Conservation (phyloP, 306 rosid species). For the Lagenaria siceraria region DNA sequence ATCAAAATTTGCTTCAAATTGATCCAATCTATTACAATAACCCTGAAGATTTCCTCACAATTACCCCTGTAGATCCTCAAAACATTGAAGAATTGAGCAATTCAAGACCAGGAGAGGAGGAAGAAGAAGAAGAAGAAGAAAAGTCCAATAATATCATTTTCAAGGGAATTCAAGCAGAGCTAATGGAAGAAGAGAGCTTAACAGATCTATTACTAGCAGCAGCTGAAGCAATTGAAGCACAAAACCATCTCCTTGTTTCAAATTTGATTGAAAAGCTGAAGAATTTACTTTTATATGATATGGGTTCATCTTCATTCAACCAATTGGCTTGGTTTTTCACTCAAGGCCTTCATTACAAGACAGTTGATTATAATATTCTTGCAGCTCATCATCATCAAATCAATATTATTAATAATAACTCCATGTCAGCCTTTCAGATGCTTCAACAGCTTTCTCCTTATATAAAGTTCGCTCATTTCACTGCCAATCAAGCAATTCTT, state of each 20-base stretch:
- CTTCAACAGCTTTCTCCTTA: constrained; percentile 58
- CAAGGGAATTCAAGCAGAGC: constrained; percentile 34
- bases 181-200: constrained; percentile 48
- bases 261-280: constrained; percentile 27
- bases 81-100: neutral
- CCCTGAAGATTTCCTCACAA: neutral
- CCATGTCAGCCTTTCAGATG: constrained; percentile 33
- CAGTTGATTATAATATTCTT: neutral
- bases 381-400: neutral
- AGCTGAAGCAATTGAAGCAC: constrained; percentile 64
- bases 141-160: neutral
- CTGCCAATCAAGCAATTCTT: constrained; percentile 60
- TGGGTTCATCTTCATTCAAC: constrained; percentile 24
- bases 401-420: neutral
- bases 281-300: constrained; percentile 6
- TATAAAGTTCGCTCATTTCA: constrained; percentile 55
- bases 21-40: neutral
- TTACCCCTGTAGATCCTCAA: neutral
- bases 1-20: neutral
- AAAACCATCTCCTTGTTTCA: constrained; percentile 30
- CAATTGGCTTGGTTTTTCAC: constrained; percentile 43
- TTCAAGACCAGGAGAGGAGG: neutral
- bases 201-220: constrained; percentile 46
- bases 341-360: constrained; percentile 30
- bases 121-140: neutral